Evolutionary conservation across 805 yeast genomes (phyloP), one percentile per base, ranked within the genome.

Genomic region (Phaffomyces antillensis): DNA sequence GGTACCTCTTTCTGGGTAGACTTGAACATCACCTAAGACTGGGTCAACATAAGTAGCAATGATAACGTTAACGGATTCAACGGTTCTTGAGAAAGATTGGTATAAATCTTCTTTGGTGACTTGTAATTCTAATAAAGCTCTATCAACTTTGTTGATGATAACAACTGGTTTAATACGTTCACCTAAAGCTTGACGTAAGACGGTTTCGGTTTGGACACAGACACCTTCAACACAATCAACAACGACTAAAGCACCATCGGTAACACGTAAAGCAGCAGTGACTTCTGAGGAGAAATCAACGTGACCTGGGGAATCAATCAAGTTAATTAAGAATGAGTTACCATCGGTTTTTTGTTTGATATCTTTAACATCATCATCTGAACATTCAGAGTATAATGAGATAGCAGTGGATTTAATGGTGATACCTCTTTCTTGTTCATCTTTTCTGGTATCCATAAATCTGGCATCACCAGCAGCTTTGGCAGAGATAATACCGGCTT

Each of bases 231-330:
- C 90, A 77, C 95, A 83, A 76, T 93, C 98, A 69, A 91, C 98
- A 64, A 91, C 99, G 64, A 91, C 98, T 69, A 91, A 81, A 70
- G 99, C 98, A 89, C 99, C 99, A 71, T 91, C 99, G 62, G 98
- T 93, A 66, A 91, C 98, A 79, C 99, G 90, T 69, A 91, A 84
- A 75, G 99, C 99, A 64, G 98, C 98, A 68, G 98, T 93, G 67
- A 91, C 99, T 77, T 91, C 99, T 61, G 98, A 93, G 55, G 97
- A 89, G 90, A 91, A 91, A 79, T 91, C 99, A 82, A 91, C 98
- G 97, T 91, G 99, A 86, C 99, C 99, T 76, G 99, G 99, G 62
- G 99, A 93, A 75, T 91, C 99, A 65, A 91, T 91, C 83, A 91
- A 82, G 88, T 91, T 91, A 63, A 91, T 83, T 77, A 91, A 85